Percentiles rank a stretch among this genome's conserved stretches.
phyloP scores from a whole-genome alignment of 2,329 filamentous ascomycete species.

The Xylaria digitata region DNA sequence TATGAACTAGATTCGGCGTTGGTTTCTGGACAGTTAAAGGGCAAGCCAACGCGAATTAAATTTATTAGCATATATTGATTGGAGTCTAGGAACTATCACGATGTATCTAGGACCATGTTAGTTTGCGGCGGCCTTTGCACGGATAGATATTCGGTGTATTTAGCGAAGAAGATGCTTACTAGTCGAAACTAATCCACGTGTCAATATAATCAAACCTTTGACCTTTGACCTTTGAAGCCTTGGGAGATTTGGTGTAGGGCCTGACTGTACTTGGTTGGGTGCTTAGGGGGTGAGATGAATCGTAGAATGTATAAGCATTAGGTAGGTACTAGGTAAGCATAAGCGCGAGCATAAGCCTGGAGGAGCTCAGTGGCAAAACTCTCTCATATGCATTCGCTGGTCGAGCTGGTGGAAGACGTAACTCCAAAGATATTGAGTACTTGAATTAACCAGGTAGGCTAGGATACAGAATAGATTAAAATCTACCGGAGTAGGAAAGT shows the following conservation, averaged over 20 bases:
- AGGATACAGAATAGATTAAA: too few relatives aligned
- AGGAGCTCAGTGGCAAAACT: too few relatives aligned
- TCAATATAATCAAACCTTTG: too few relatives aligned
- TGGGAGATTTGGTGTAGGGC: background rate
- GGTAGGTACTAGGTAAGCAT: too few relatives aligned
- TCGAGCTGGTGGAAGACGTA: background rate
- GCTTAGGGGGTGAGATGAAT: too few relatives aligned
- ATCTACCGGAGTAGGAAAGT: too few relatives aligned
- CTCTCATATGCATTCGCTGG: background rate
- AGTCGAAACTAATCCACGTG: background rate
- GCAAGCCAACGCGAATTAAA: background rate
- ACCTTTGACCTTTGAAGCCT: background rate
- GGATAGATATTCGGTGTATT: too few relatives aligned
- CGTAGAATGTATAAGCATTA: background rate
- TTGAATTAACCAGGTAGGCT: too few relatives aligned
- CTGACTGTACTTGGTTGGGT: background rate
- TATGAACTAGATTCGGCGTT: background rate
- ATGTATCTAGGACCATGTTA: background rate
- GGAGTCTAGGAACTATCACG: constrained; percentile 7
- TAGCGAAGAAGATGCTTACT: background rate
- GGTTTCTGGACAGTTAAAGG: background rate
- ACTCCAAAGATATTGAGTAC: too few relatives aligned
- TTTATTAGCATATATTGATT: constrained; percentile 12
- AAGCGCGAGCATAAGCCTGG: too few relatives aligned
- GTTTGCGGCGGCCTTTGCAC: background rate